Evolutionary conservation across 805 yeast genomes (phyloP).

Genomic region (Geotrichum ghanense): DNA sequence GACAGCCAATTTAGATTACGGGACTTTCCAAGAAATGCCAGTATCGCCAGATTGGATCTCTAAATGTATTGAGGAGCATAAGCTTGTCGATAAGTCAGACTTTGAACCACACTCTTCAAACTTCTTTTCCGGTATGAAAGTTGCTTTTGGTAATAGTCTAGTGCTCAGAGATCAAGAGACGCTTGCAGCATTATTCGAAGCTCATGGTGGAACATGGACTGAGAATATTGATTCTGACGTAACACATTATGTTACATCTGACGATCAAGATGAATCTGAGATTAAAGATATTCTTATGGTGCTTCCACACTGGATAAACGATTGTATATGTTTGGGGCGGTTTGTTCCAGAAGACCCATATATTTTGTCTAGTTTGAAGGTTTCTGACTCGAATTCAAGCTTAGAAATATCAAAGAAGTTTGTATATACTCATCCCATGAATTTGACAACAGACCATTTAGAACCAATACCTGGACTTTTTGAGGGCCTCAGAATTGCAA

Average conservation of each 20-base stretch:
- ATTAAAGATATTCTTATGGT: slow-evolving; percentile 44
- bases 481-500: background rate
- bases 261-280: slow-evolving; percentile 8
- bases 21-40: background rate
- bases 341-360: slow-evolving; percentile 45
- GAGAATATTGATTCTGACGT: background rate
- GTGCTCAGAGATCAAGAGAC: background rate
- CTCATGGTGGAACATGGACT: background rate
- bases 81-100: background rate
- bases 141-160: background rate
- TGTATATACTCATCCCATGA: background rate
- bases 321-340: slow-evolving; percentile 44
- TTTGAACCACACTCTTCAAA: background rate
- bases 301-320: slow-evolving; percentile 70
- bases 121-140: background rate
- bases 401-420: background rate
- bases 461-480: background rate
- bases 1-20: background rate
- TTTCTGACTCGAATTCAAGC: slow-evolving; percentile 3
- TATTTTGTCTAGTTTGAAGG: slow-evolving; percentile 30
- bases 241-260: background rate
- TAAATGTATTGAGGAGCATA: background rate
- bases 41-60: background rate
- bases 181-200: background rate
- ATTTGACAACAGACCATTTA: background rate